Base-by-base conservation (phyloP, 768 basidiomycete species). In the Pleurotus cornucopiae region DNA sequence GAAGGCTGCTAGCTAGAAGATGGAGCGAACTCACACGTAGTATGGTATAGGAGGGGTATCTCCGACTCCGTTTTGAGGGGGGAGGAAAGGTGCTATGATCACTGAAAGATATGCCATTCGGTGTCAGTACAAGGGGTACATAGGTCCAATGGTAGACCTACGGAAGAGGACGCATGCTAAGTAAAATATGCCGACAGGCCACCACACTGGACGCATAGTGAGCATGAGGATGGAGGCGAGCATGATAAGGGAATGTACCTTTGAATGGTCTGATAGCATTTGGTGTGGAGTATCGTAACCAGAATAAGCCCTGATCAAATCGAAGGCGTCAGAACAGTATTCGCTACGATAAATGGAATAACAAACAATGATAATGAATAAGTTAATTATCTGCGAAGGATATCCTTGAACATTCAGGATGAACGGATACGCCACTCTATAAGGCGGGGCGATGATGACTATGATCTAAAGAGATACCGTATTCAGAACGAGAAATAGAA, bases 21-120 rank as follows among this genome's bases (percentile, higher is more conserved):
- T 1, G 23, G 23, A 23, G 23, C 23, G 5, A 25, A 38, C 62
- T 12, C 57, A 77, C 75, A 83, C 61, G 63, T 83, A 84, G 57
- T 84, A 84, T 2, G 83, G 81, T 38, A 85, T 62, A 12, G 84
- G 80, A 11, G 82, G 82, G 0, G 83, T 83, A 59, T 85, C 82
- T 11, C 83, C 84, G 1, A 80, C 73, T 12, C 75, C 72, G 58
- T 80, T 79, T 0, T 79, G 70, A 2, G 84, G 84, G n/a, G 60
- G 75, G 6, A 85, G 51, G 71, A 83, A 85, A 0, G 84, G 84
- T 0, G 77, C 76, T 6, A 84, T 62, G 5, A 85, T 69, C 6
- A 86, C 83, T 78, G 14, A 23, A 34, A 30, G 0, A 13, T 0
- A n/a, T 16, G 4, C 11, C 4, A 0, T 44, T 21, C n/a, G 9